These are phyloP conservation scores for Erodium moschatum DNA, from an alignment of 441 rosid species.

Conservation along the genomic window DNA sequence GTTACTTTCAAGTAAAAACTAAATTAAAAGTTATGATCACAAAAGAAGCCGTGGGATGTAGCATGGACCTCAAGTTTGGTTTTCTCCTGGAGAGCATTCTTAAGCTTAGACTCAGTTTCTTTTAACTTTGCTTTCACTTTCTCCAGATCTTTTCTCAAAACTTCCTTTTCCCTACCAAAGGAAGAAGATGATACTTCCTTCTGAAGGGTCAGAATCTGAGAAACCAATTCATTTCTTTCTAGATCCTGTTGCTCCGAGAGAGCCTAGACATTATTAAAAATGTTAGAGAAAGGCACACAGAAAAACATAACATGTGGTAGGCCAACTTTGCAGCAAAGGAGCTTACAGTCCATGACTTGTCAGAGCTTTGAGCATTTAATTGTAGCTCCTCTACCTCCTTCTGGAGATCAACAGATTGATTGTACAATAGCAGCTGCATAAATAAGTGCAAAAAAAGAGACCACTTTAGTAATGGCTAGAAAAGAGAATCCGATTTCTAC, in stretches of 20 bases:
- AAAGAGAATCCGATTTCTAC: not conserved
- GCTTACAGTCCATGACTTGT: slow-evolving; percentile 41
- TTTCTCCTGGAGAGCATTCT: slow-evolving; percentile 77
- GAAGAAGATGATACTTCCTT: slow-evolving; percentile 60
- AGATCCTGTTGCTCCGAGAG: slow-evolving; percentile 44
- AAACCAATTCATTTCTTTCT: slow-evolving; percentile 45
- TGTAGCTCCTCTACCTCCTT: slow-evolving; percentile 42
- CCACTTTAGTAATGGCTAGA: not conserved
- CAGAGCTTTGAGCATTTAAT: slow-evolving; percentile 39
- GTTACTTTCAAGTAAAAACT: slow-evolving; percentile 13
- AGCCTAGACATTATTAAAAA: slow-evolving; percentile 34
- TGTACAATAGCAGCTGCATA: slow-evolving; percentile 41
- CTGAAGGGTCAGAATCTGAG: slow-evolving; percentile 59
- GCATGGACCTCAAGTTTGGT: slow-evolving; percentile 74
- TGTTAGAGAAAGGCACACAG: slow-evolving; percentile 19
- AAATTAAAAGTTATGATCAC: slow-evolving; percentile 11
- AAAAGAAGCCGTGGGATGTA: slow-evolving; percentile 10
- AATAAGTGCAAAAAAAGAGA: slow-evolving; percentile 7
- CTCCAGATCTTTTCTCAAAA: slow-evolving; percentile 73
- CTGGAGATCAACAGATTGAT: slow-evolving; percentile 41
- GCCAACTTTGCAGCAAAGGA: not conserved
- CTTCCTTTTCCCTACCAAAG: slow-evolving; percentile 69
- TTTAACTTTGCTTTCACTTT: slow-evolving; percentile 68
- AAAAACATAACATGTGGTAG: slow-evolving; percentile 4
- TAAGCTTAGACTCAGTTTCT: slow-evolving; percentile 79